A percentile compares a stretch with the other conserved stretches of the same genome.
Evolutionary conservation across 495 filamentous ascomycete genomes (phyloP).

Genomic region (Choiromyces venosus): DNA sequence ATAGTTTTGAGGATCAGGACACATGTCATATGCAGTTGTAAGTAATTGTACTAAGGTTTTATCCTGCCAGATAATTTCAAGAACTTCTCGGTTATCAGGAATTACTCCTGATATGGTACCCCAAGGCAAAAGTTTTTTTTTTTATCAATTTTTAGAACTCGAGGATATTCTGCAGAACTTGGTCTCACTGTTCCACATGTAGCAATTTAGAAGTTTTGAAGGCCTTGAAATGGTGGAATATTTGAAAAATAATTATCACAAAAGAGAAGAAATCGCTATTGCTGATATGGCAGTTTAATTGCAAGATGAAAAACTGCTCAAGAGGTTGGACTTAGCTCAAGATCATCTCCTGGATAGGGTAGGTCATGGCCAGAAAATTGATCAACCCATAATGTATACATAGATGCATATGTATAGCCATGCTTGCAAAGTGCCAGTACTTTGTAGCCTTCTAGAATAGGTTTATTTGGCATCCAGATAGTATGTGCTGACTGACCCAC

Average conservation of each 20-base stretch:
- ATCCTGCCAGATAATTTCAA: background rate
- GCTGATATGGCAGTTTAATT: background rate
- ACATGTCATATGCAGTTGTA: too few relatives aligned
- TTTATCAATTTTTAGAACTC: background rate
- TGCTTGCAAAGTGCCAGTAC: too few relatives aligned
- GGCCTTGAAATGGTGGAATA: background rate
- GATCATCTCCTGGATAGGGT: background rate
- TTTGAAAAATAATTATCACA: too few relatives aligned
- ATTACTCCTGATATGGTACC: background rate
- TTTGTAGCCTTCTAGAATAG: too few relatives aligned
- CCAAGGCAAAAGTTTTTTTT: background rate
- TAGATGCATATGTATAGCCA: too few relatives aligned
- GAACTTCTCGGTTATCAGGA: too few relatives aligned
- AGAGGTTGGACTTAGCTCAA: background rate
- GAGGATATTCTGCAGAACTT: conserved; percentile 2
- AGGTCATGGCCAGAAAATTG: background rate
- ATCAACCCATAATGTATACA: too few relatives aligned
- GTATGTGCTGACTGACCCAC: background rate
- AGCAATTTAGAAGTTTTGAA: background rate
- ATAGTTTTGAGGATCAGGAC: too few relatives aligned
- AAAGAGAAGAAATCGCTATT: conserved; percentile 7
- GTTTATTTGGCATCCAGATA: background rate
- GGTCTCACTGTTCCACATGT: conserved; percentile 5
- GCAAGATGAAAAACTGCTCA: background rate
- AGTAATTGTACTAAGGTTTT: too few relatives aligned